These are phyloP conservation scores for Hymenoscyphus infarciens DNA, from an alignment of 2,329 filamentous ascomycete species.

Conservation along the genomic window DNA sequence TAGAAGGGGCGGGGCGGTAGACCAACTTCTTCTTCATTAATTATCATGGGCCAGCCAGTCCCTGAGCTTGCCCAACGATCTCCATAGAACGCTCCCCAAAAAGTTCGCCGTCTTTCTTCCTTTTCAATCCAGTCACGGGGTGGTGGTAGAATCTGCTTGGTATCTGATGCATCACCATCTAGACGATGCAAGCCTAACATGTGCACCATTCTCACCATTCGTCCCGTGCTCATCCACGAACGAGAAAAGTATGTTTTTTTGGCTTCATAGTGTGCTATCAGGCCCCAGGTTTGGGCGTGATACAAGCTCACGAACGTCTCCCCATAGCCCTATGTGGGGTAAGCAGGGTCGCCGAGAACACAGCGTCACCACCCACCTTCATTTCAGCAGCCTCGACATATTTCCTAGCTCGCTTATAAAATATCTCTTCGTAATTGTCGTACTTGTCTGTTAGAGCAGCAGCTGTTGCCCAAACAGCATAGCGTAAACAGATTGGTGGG, in stretches of 20 bases:
- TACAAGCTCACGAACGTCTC: conserved; percentile 76
- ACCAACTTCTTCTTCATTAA: conserved; percentile 65
- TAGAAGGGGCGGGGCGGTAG: conserved; percentile 45
- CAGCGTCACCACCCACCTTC: conserved; percentile 47
- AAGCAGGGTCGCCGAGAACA: not conserved
- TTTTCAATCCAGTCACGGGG: conserved; percentile 77
- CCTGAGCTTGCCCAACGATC: conserved; percentile 85
- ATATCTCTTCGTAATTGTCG: conserved; percentile 65
- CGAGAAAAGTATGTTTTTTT: conserved; percentile 81
- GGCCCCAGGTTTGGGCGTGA: conserved; percentile 75
- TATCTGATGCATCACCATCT: conserved; percentile 61
- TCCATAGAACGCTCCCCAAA: conserved; percentile 80
- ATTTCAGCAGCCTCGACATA: conserved; percentile 84
- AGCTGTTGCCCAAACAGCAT: conserved; percentile 83
- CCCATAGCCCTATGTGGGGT: conserved; percentile 56
- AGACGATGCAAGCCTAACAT: conserved; percentile 84
- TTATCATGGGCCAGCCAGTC: conserved; percentile 82
- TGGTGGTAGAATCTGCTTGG: conserved; percentile 71
- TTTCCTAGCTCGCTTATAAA: conserved; percentile 77
- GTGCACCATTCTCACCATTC: conserved; percentile 65
- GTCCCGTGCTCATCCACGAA: conserved; percentile 76
- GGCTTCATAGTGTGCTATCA: conserved; percentile 77
- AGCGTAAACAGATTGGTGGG: conserved; percentile 78
- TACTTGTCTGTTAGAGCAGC: conserved; percentile 72
- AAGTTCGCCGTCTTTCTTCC: conserved; percentile 77